Percentiles rank a stretch among this genome's conserved stretches.
These are phyloP conservation scores for Aphanomyces euteiches DNA, from an alignment of 352 stramenopile species.

Conservation along the genomic window DNA sequence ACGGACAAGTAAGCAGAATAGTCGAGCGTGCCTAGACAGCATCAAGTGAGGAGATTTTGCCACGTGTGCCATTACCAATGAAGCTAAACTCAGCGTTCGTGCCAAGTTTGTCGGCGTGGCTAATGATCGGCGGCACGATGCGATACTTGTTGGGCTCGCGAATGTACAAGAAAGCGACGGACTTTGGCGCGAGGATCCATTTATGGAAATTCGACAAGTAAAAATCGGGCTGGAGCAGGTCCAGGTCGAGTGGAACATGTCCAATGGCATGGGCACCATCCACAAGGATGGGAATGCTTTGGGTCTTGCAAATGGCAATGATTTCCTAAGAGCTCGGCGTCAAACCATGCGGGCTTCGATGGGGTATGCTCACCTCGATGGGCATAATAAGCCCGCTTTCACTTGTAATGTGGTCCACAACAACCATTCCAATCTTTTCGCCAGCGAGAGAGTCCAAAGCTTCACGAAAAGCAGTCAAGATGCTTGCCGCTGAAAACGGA, in stretches of 20 bases:
- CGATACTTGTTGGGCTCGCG: constrained; percentile 11
- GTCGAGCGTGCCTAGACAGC: constrained; percentile 17
- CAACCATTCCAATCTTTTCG: neutral
- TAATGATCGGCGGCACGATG: constrained; percentile 6
- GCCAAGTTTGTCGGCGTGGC: constrained; percentile 2
- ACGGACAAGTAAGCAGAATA: constrained; percentile 14
- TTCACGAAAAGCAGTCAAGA: neutral
- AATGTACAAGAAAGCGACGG: constrained; percentile 27
- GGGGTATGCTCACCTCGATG: neutral
- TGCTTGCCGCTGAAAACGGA: neutral
- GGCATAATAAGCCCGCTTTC: constrained; percentile 18
- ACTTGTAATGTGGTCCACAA: constrained; percentile 31
- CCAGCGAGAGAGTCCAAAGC: neutral
- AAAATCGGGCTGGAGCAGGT: constrained; percentile 20
- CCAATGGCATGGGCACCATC: constrained; percentile 30
- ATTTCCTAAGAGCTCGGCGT: constrained; percentile 2
- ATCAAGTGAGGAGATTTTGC: neutral
- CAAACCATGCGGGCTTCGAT: too few relatives aligned
- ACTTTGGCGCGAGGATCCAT: constrained; percentile 29
- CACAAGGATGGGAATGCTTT: constrained; percentile 19
- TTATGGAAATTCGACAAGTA: constrained; percentile 32
- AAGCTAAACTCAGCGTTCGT: neutral
- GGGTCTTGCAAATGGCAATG: constrained; percentile 21
- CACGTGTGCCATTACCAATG: neutral
- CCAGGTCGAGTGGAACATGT: constrained; percentile 21